phyloP scores from a whole-genome alignment of 371 early-diverging fungal genomes.

The Coemansia linderi region DNA sequence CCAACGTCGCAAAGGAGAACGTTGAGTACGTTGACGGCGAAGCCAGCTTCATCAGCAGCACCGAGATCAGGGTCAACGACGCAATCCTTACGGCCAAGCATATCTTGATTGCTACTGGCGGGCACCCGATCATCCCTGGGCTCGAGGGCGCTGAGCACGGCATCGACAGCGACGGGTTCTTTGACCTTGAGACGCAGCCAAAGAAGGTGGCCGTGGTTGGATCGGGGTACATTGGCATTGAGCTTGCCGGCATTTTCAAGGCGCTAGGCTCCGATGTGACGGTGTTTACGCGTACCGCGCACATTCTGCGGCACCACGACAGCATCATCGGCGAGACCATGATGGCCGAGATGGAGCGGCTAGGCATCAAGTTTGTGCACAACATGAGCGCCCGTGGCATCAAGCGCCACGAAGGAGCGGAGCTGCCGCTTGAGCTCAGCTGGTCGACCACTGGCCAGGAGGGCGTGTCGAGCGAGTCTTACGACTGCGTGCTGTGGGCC shows the following conservation, averaged over 20 bases:
- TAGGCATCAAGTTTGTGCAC: conserved; percentile 75
- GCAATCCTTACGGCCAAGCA: conserved; percentile 72
- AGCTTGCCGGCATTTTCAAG: conserved; percentile 94
- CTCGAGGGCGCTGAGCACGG: conserved; percentile 86
- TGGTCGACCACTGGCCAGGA: conserved; percentile 47
- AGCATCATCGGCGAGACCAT: conserved; percentile 80
- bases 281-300: conserved; percentile 81
- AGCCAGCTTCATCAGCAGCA: conserved; percentile 78
- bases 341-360: conserved; percentile 72
- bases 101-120: conserved; percentile 89
- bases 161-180: conserved; percentile 95
- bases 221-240: conserved; percentile 94
- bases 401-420: conserved; percentile 47
- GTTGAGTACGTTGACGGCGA: conserved; percentile 82
- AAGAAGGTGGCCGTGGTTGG: conserved; percentile 89
- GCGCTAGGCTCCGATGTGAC: conserved; percentile 85
- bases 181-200: conserved; percentile 88
- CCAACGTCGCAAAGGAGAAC: conserved; percentile 82
- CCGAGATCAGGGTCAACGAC: conserved; percentile 73
- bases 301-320: conserved; percentile 93
- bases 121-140: conserved; percentile 71
- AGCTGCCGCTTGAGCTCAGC: conserved; percentile 55
- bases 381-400: conserved; percentile 63
- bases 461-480: conserved; percentile 54
- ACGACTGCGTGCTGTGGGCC: conserved; percentile 80